phyloP scores from a whole-genome alignment of 2,329 filamentous ascomycete species.

The Claviceps capensis region DNA sequence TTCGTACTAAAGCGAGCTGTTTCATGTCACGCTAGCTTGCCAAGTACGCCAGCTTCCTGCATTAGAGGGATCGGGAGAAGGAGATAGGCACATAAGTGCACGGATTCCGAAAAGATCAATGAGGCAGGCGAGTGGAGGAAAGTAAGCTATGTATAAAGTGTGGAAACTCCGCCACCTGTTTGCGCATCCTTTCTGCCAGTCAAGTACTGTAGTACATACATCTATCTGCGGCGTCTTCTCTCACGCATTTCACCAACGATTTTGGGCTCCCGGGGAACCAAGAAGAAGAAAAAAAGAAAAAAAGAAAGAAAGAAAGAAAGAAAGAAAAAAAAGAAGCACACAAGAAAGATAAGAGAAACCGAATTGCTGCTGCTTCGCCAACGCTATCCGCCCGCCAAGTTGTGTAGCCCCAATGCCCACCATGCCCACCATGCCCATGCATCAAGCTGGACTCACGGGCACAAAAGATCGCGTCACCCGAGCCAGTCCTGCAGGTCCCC shows the following conservation, averaged over 20 bases:
- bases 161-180: no score
- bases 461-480: constrained; percentile 9
- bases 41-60: no score
- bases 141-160: no score
- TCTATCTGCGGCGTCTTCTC: background rate
- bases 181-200: no score
- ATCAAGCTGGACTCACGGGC: background rate
- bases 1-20: no score
- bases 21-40: no score
- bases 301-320: background rate
- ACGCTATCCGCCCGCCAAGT: background rate
- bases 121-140: no score
- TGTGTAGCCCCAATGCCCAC: no score
- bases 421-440: no score
- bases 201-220: background rate
- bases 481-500: constrained; percentile 27
- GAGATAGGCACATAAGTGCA: no score
- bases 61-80: no score
- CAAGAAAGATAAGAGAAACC: background rate
- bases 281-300: background rate
- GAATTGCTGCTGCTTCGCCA: background rate
- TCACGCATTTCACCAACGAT: background rate
- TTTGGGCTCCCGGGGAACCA: background rate
- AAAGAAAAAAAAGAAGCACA: background rate
- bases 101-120: no score